Evolutionary conservation across 2,329 filamentous ascomycete genomes (phyloP), one percentile per base, ranked within the genome.

Genomic region (Celoporthe dispersa): DNA sequence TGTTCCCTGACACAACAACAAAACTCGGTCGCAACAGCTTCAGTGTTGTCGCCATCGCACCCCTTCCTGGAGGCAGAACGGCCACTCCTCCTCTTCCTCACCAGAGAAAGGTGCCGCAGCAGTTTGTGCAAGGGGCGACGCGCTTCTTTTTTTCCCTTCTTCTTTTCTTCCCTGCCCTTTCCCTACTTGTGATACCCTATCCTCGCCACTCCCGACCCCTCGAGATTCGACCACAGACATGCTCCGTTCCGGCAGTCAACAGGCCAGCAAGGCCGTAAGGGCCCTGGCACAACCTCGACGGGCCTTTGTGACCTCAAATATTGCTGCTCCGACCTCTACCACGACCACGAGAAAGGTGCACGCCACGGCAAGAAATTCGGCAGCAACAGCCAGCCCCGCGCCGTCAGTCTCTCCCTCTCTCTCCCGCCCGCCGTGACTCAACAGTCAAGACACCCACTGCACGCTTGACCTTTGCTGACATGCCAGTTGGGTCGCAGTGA

Each of bases 241-340:
- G 85, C 83, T 87, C 75, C 84, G 84, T 75, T 76, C 76, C 68
- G 72, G 72, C 31, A 81, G 78, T 75, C 81, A 84, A 76, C 82
- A 83, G 75, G 81, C 84, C 71, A 77, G 79, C 75, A 81, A 80
- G 79, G 85, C 84, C 81, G 74, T 85, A 73, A 82, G 79, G 78
- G 62, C 68, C 64, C 48, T 72, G 48, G 62, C 68, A 11, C 68
- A 68, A 28, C 60, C 79, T 67, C 81, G 80, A 74, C 79, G 83
- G 67, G 73, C 77, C 59, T 80, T 86, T 72, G 81, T 81, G 68
- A 79, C 79, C n/a, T 78, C 83, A 35, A 76, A 81, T 35, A 75
- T 78, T 53, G 76, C 78, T 22, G 75, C 80, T 11, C 78, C 80
- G 60, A 70, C 82, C 60, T 76, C 79, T 28, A 68, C 44, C 63